These are phyloP conservation scores for Typha latifolia DNA, from an alignment of 176 grass and related monocot genomes.

Conservation along the genomic window DNA sequence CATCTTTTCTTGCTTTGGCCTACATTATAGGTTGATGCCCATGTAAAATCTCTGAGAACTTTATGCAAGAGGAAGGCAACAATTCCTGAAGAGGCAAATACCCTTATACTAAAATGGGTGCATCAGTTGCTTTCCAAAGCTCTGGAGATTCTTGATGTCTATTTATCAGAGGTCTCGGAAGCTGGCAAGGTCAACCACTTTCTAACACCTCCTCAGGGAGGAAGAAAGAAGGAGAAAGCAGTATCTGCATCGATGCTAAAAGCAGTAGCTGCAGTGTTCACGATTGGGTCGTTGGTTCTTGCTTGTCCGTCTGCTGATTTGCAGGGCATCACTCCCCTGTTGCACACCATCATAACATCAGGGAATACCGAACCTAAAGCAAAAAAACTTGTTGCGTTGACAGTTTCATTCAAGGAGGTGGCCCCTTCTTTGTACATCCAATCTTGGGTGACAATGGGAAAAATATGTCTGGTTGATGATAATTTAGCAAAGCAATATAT, in stretches of 20 bases:
- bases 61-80: constrained; percentile 83
- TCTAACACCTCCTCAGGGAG: constrained; percentile 39
- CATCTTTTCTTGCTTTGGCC: neutral
- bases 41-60: constrained; percentile 82
- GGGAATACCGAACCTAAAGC: constrained; percentile 51
- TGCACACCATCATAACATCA: constrained; percentile 86
- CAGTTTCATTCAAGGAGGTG: constrained; percentile 64
- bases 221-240: constrained; percentile 38
- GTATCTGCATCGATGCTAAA: constrained; percentile 26
- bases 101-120: constrained; percentile 62
- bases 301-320: constrained; percentile 62
- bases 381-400: constrained; percentile 45
- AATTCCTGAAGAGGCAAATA: constrained; percentile 49
- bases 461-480: constrained; percentile 83
- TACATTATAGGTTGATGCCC: constrained; percentile 70
- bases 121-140: constrained; percentile 48
- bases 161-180: constrained; percentile 49
- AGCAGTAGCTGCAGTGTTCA: constrained; percentile 72
- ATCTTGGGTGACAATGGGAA: constrained; percentile 84
- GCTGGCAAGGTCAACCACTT: constrained; percentile 29
- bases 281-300: constrained; percentile 76
- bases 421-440: constrained; percentile 78
- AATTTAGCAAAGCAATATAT: constrained; percentile 88
- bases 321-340: constrained; percentile 49
- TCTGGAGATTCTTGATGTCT: constrained; percentile 40